phyloP scores from a whole-genome alignment of 257 asterid species.

The Jaltomata sinuosa region DNA sequence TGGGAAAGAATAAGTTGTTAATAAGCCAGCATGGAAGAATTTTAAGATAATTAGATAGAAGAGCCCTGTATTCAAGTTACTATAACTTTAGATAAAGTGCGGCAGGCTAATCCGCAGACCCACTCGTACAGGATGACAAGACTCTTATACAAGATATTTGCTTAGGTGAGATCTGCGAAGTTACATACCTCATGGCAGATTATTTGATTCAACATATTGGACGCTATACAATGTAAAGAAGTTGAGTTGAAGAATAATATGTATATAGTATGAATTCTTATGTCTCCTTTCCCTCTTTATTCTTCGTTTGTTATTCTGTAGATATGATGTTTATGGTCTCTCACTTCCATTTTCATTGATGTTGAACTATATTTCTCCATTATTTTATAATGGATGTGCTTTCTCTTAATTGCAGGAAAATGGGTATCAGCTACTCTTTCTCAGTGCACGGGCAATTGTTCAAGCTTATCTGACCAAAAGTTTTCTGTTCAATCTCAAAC shows the following conservation, averaged over 20 bases:
- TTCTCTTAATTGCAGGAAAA: constrained; percentile 52
- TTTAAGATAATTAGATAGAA: neutral
- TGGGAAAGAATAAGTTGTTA: neutral
- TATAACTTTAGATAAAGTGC: neutral
- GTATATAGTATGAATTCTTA: neutral
- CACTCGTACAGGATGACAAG: neutral
- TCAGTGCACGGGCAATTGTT: constrained; percentile 98
- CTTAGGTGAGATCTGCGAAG: neutral
- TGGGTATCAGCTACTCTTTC: constrained; percentile 92
- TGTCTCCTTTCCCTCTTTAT: neutral
- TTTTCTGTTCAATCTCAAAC: constrained; percentile 88
- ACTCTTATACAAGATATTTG: neutral
- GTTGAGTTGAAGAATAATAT: neutral
- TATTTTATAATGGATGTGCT: neutral
- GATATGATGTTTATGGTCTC: neutral
- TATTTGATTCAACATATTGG: neutral
- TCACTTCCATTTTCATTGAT: neutral
- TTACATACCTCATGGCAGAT: neutral
- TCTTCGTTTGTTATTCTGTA: neutral
- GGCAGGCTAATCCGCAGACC: neutral
- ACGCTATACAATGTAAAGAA: neutral
- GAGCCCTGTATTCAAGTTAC: neutral
- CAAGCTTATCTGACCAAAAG: constrained; percentile 92
- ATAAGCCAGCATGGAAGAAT: neutral
- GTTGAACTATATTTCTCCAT: neutral